A percentile compares a stretch with the other conserved stretches of the same genome.
Conservation (phyloP, 345 rosid species). For the Rubroshorea leprosula region DNA sequence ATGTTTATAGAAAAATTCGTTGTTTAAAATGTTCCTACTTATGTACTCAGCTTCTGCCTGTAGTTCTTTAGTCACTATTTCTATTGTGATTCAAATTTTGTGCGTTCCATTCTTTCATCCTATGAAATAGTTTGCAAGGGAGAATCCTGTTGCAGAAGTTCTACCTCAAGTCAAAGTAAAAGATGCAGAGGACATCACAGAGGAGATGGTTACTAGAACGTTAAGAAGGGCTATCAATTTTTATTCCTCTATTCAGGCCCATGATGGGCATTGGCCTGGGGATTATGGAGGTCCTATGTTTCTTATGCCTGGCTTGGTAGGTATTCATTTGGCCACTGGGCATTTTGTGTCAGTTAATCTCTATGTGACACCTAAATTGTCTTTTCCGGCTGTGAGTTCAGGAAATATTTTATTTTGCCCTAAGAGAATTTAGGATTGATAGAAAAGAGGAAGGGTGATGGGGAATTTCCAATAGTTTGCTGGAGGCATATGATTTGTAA, state of each 20-base stretch:
- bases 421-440: no score
- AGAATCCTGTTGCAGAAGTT: conserved; percentile 33
- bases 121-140: conserved; percentile 56
- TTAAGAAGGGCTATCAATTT: conserved; percentile 66
- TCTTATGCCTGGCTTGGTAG: conserved; percentile 88
- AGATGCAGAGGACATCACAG: conserved; percentile 56
- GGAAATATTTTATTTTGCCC: no score
- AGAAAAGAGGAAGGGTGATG: background rate
- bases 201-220: conserved; percentile 47
- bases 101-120: conserved; percentile 6
- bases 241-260: conserved; percentile 72
- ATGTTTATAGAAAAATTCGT: no score
- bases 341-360: background rate
- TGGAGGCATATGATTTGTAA: background rate
- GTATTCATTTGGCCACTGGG: conserved; percentile 10
- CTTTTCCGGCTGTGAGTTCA: background rate
- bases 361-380: no score
- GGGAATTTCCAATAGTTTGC: background rate
- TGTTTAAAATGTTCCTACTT: background rate
- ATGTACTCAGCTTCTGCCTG: background rate
- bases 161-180: conserved; percentile 49
- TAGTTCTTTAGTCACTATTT: conserved; percentile 2
- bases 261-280: conserved; percentile 99
- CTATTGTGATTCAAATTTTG: conserved; percentile 1
- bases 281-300: conserved; percentile 99